A percentile compares a stretch with the other conserved stretches of the same genome.
Conservation (phyloP, 2,329 filamentous ascomycete genomes). For the Hyphodiscus sp. region DNA sequence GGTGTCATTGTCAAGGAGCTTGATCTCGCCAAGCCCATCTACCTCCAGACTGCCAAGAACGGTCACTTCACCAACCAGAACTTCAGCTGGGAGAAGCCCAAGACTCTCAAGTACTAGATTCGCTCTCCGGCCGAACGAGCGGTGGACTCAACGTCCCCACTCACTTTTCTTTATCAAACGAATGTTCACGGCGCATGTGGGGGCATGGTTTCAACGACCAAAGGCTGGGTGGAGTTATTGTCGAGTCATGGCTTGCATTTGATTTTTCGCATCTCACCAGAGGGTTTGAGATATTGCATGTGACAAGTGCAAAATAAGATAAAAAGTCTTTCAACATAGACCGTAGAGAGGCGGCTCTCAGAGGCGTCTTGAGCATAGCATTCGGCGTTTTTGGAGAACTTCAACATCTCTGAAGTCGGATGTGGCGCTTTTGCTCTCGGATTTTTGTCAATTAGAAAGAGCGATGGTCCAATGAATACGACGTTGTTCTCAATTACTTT, state of each 20-base stretch:
- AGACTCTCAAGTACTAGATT: conserved; percentile 81
- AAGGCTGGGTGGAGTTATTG: conserved; percentile 23
- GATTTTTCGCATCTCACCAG: conserved; percentile 4
- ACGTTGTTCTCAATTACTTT: too few species aligned
- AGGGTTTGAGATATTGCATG: conserved; percentile 1
- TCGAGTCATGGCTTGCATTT: conserved; percentile 7
- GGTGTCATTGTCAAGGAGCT: conserved; percentile 99
- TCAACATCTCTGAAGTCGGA: conserved; percentile 30
- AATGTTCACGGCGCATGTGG: conserved; percentile 28
- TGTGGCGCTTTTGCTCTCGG: conserved; percentile 1
- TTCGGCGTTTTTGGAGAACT: conserved; percentile 32
- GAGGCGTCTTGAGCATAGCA: conserved; percentile 19
- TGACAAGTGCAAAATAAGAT: conserved; percentile 13
- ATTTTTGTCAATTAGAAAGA: conserved; percentile 3
- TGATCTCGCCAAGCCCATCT: conserved; percentile 91
- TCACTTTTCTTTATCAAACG: conserved; percentile 21
- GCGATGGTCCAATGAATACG: not conserved
- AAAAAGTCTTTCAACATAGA: conserved; percentile 34
- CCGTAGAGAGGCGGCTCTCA: conserved; percentile 26
- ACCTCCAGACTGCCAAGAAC: conserved; percentile 98
- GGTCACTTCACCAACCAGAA: conserved; percentile 98
- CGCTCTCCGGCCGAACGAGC: conserved; percentile 20
- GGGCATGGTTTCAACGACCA: conserved; percentile 32
- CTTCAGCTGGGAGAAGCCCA: conserved; percentile 98
- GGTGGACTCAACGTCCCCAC: conserved; percentile 30